A percentile compares a stretch with the other conserved stretches of the same genome.
Conservation (phyloP, 768 basidiomycete species). For the Mrakia hoshinonis region DNA sequence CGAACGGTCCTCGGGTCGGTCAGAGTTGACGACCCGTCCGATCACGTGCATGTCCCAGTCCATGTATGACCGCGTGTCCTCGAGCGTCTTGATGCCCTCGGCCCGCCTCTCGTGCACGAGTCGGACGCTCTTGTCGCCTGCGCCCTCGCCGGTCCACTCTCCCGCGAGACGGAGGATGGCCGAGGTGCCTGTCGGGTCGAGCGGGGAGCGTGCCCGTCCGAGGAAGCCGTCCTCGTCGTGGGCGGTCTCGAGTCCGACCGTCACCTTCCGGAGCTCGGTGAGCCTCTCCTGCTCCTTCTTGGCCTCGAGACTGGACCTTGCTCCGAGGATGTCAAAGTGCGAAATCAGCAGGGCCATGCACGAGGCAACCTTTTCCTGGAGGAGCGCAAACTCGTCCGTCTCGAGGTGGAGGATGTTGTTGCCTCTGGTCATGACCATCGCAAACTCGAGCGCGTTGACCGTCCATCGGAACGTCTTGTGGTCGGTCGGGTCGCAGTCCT, state of each 20-base stretch:
- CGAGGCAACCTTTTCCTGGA: conserved; percentile 82
- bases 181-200: conserved; percentile 32
- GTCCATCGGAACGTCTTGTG: conserved; percentile 97
- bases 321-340: conserved; percentile 96
- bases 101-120: conserved; percentile 66
- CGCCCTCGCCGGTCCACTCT: conserved; percentile 24
- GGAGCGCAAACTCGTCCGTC: conserved; percentile 76
- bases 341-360: conserved; percentile 95
- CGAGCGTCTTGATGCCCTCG: conserved; percentile 55
- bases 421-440: conserved; percentile 74
- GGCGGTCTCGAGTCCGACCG: conserved; percentile 31
- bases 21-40: conserved; percentile 87
- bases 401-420: conserved; percentile 83
- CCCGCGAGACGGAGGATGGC: conserved; percentile 24
- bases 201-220: not conserved
- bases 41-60: conserved; percentile 64
- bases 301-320: conserved; percentile 76
- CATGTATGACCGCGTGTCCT: conserved; percentile 53
- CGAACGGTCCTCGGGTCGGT: conserved; percentile 86
- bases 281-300: conserved; percentile 80
- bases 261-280: conserved; percentile 46
- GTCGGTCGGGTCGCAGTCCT: conserved; percentile 92
- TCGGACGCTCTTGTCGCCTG: conserved; percentile 51
- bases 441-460: conserved; percentile 88
- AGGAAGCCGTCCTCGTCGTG: conserved; percentile 36